Base-by-base conservation (phyloP, 2,329 filamentous ascomycete species). In the Aureobasidium sp. region DNA sequence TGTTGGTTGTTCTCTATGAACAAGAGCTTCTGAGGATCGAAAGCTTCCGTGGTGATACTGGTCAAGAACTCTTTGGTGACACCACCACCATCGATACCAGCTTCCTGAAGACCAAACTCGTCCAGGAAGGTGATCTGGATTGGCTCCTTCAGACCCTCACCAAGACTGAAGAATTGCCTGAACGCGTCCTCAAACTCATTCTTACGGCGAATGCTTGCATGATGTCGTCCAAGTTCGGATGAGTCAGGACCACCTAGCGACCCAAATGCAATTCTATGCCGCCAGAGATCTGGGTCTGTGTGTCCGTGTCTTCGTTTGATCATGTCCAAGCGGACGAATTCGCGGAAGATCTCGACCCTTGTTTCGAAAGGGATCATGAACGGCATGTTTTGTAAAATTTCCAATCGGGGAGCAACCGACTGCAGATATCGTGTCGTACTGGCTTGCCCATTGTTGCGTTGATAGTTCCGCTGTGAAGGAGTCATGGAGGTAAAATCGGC, bases 51-150 rank as follows among this genome's bases (percentile, higher is more conserved):
- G 1, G 90, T 95, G 51, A 96, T 84, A 63, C 89, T 94, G 0
- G 87, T 96, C 13, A 99, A 79, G 64, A 99, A 99, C 69, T 99
- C 94, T 67, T 99, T 99, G 1, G 93, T 96, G 9, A 99, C 94
- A 64, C 94, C 94, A 9, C 94, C 94, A 0, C 94, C 94, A 69
- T 99, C 94, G 60, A 99, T 97, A 10, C 94, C 94, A 13, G 93
- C 93, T 74, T 99, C 94, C 8, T 84, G 80, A 1, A 87, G 84
- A 63, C 88, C 89, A 66, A 95, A 99, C 62, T 91, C 83, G 70
- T 99, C 94, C 45, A 96, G 86, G 71, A 99, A 99, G 0, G 90
- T 94, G 68, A 99, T 97, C 69, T 95, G 90, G 37, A 99, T 96
- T 0, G 91, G 90, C 69, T 97, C 93, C 70, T 97, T 97, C 60